Percentiles rank a stretch among this genome's conserved stretches.
These are phyloP conservation scores for Linnemannia elongata DNA, from an alignment of 192 early-diverging fungal genomes.

Conservation along the genomic window DNA sequence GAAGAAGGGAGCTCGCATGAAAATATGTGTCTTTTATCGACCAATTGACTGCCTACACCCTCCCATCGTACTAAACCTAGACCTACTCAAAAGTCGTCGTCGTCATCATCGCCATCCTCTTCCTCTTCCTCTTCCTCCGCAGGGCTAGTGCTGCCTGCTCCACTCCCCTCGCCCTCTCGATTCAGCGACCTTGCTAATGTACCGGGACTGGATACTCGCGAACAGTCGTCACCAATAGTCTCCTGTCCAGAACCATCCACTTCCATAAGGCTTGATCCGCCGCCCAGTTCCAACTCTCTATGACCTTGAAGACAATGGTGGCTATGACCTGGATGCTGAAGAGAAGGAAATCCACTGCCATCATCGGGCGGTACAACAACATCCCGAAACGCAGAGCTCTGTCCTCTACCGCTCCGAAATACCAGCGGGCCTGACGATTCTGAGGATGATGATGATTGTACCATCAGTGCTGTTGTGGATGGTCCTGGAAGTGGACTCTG, in stretches of 20 bases:
- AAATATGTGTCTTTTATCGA: not conserved
- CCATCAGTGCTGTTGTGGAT: not conserved
- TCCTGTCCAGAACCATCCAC: conserved; percentile 24
- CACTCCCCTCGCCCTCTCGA: conserved; percentile 33
- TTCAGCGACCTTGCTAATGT: conserved; percentile 22
- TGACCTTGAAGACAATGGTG: conserved; percentile 9
- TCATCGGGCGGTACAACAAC: not conserved
- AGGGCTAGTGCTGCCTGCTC: conserved; percentile 31
- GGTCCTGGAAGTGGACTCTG: not conserved
- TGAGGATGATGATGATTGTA: not conserved
- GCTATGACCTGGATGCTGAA: conserved; percentile 26
- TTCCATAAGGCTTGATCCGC: conserved; percentile 17
- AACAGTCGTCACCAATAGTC: not conserved
- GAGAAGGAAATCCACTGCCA: conserved; percentile 15
- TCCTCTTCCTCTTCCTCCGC: conserved; percentile 25
- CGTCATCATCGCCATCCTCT: conserved; percentile 2
- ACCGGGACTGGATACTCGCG: conserved; percentile 25
- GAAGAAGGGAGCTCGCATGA: not conserved
- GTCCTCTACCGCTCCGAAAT: not conserved
- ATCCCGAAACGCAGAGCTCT: not conserved
- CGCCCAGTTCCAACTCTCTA: not conserved
- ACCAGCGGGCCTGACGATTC: not conserved
- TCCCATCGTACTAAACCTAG: not conserved
- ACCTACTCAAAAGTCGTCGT: conserved; percentile 11
- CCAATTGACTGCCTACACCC: too few relatives aligned